Evolutionary conservation across 1,139 yeast species (phyloP), one percentile per base, ranked within the genome.

Genomic region (Meyerozyma athensensis): DNA sequence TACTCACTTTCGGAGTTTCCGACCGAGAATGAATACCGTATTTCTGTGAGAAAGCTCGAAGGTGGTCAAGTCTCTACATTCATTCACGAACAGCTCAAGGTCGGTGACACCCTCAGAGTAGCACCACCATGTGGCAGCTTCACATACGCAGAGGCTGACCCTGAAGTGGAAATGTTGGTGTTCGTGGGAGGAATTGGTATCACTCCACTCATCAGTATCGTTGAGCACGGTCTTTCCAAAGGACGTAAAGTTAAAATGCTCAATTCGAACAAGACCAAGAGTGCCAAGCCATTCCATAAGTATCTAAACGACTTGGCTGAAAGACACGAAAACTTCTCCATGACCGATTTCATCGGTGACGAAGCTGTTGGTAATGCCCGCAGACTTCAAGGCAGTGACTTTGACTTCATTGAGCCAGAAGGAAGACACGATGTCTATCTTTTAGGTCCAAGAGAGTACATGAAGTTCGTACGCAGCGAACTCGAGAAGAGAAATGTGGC

Each of bases 171-270:
- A 16, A 68, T 71, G 19, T 61, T 72, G 17, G 63, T 76, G 3
- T 56, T 78, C 38, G 71, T 77, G 20, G 84, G 81, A 37, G 89
- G 87, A 38, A 79, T 80, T 45, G 89, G 87, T 45, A 74, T 79
- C 40, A 81, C 87, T 2, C 87, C 89, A 31, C 45, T 78, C 39
- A 51, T 79, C 35, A 61, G 84, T 7, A 73, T 79, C 53, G 51
- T 72, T 22, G 74, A 73, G 46, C 49, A 59, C 12, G 68, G 68
- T 4, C 50, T 63, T 36, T 39, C 40, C 12, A 48, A 50, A 17
- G 60, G 58, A 3, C 53, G 58, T 42, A 48, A 47, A 10, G 68
- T 64, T 8, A 53, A 41, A 10, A 42, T 68, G 35, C 46, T 52
- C 34, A 53, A 61, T 46, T 65, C 70, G 9, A 66, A 64, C 43